Conservation (phyloP, 192 early-diverging fungal species). For the Jimgerdemannia lactiflua region DNA sequence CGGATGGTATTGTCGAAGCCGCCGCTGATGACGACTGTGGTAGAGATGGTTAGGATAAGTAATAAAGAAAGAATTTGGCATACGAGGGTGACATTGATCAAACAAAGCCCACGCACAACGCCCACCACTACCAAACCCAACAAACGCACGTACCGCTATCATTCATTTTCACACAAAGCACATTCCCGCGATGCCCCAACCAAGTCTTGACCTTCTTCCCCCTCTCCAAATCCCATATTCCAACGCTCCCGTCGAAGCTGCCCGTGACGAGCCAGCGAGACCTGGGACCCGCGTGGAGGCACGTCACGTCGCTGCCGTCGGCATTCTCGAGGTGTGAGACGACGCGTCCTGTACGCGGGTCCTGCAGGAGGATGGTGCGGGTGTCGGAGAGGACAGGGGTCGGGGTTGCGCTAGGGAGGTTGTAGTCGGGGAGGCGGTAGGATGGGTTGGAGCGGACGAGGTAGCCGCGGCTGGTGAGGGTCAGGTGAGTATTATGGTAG, state of each 20-base stretch:
- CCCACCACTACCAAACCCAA: not conserved
- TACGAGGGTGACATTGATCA: too few relatives aligned
- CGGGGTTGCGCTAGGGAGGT: not conserved
- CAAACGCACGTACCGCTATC: constrained; percentile 33
- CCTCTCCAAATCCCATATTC: constrained; percentile 35
- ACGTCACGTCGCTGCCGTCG: constrained; percentile 27
- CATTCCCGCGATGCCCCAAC: constrained; percentile 39
- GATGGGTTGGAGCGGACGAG: constrained; percentile 22
- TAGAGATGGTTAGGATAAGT: not conserved
- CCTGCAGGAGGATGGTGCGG: constrained; percentile 7
- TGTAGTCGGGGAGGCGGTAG: constrained; percentile 1
- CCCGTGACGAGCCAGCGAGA: constrained; percentile 40
- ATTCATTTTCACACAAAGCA: constrained; percentile 49
- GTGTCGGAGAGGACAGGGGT: not conserved
- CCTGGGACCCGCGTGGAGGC: constrained; percentile 33
- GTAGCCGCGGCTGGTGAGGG: constrained; percentile 1
- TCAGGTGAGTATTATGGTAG: constrained; percentile 5
- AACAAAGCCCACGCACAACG: not conserved
- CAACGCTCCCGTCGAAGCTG: constrained; percentile 41
- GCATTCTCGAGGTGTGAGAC: not conserved
- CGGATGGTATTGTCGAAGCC: constrained; percentile 43
- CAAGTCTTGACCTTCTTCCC: constrained; percentile 29
- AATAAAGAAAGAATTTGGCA: constrained; percentile 1
- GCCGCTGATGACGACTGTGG: constrained; percentile 30
- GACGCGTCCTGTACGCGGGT: constrained; percentile 1